phyloP scores from a whole-genome alignment of 176 grass and related monocot genomes.

The Eleusine indica region DNA sequence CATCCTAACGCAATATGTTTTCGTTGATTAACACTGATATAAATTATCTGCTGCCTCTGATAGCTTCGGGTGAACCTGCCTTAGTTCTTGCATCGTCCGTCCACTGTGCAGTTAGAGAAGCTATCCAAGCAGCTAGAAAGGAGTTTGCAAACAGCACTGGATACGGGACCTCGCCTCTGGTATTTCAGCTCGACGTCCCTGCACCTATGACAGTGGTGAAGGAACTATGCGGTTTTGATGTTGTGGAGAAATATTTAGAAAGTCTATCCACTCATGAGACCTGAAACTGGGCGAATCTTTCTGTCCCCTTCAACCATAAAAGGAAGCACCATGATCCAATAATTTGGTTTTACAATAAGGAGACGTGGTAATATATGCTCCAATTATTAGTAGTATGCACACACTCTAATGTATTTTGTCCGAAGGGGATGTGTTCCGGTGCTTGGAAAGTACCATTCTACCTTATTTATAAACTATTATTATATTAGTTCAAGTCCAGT shows the following conservation, averaged over 20 bases:
- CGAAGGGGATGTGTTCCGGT: no score
- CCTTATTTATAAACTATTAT: no score
- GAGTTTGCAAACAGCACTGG: constrained; percentile 34
- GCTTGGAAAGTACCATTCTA: no score
- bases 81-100: constrained; percentile 69
- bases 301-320: no score
- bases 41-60: constrained; percentile 16
- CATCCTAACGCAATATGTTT: background rate
- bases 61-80: constrained; percentile 77
- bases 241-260: constrained; percentile 68
- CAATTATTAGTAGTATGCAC: no score
- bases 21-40: background rate
- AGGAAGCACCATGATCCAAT: no score
- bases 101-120: constrained; percentile 69
- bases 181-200: constrained; percentile 65
- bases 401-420: no score
- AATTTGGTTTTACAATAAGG: no score
- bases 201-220: constrained; percentile 79
- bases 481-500: no score
- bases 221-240: constrained; percentile 70
- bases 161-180: constrained; percentile 5
- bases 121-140: constrained; percentile 53
- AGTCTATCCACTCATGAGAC: background rate
- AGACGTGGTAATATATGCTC: background rate
- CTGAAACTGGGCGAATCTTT: background rate